Evolutionary conservation across 1,139 yeast species (phyloP).

Genomic region (Nakaseomyces kungkrabaensis): DNA sequence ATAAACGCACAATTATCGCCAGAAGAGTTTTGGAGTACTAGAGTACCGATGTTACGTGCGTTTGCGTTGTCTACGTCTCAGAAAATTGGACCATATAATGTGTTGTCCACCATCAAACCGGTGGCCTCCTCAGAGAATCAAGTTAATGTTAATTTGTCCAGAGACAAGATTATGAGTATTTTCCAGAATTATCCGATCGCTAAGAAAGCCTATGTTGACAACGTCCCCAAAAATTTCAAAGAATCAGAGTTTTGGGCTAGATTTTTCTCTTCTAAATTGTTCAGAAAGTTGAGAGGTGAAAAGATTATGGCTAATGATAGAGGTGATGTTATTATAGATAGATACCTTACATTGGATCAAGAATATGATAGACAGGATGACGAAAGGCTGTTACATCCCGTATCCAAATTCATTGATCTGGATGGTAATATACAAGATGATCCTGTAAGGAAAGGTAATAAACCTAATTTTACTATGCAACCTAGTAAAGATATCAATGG

Average conservation of each 20-base stretch:
- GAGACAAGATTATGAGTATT: slow-evolving; percentile 83
- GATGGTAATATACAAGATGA: slow-evolving; percentile 77
- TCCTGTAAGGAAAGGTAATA: slow-evolving; percentile 65
- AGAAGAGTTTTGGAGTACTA: slow-evolving; percentile 77
- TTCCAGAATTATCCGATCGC: slow-evolving; percentile 91
- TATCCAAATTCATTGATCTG: slow-evolving; percentile 59
- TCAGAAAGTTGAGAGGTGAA: slow-evolving; percentile 84
- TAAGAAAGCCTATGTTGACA: slow-evolving; percentile 79
- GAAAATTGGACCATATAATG: slow-evolving; percentile 88
- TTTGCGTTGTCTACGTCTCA: slow-evolving; percentile 79
- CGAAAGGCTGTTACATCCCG: slow-evolving; percentile 33
- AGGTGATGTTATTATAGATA: slow-evolving; percentile 78
- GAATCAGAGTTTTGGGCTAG: slow-evolving; percentile 98
- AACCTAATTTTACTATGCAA: slow-evolving; percentile 86
- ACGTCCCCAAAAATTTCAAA: slow-evolving; percentile 68
- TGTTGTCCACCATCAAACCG: slow-evolving; percentile 84
- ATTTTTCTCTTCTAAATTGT: slow-evolving; percentile 80
- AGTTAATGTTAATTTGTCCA: slow-evolving; percentile 82
- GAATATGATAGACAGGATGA: slow-evolving; percentile 35
- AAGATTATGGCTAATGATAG: slow-evolving; percentile 64
- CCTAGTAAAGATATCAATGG: slow-evolving; percentile 45
- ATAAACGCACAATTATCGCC: slow-evolving; percentile 70
- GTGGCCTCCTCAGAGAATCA: slow-evolving; percentile 84
- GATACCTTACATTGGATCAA: slow-evolving; percentile 59
- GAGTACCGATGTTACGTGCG: slow-evolving; percentile 71